Evolutionary conservation across 164 flowering plant species (phyloP).

Genomic region (Chimonanthus praecox): DNA sequence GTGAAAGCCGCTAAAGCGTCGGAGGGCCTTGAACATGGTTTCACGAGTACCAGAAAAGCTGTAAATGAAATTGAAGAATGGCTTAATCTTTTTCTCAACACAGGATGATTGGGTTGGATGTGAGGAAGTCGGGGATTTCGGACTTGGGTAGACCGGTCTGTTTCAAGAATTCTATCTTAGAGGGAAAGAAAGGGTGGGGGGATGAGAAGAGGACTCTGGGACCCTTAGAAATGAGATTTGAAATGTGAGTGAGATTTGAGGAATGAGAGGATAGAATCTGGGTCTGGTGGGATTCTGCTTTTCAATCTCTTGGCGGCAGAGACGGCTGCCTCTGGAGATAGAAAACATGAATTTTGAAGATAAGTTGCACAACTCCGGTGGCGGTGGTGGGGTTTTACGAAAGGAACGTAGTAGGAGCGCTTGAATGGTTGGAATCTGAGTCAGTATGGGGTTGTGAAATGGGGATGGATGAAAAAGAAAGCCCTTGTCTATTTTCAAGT

Average conservation of each 20-base stretch:
- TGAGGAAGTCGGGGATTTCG: conserved; percentile 6
- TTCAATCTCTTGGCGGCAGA: neutral
- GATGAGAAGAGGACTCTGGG: neutral
- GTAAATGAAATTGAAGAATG: conserved; percentile 6
- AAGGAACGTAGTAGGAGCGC: neutral
- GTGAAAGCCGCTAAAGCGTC: neutral
- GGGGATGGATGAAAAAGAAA: too few species aligned
- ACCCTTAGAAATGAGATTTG: neutral
- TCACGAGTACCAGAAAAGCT: neutral
- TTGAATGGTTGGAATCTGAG: neutral
- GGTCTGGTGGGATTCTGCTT: neutral
- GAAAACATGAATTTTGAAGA: conserved; percentile 9
- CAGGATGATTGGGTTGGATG: conserved; percentile 4
- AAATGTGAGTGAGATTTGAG: conserved; percentile 11
- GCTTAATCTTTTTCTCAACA: conserved; percentile 13
- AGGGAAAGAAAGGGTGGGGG: conserved; percentile 10
- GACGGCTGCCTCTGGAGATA: neutral
- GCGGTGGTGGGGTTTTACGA: neutral
- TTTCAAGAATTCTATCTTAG: conserved; percentile 20
- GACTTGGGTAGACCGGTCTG: conserved; percentile 12
- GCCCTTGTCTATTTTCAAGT: too few species aligned
- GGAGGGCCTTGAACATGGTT: neutral
- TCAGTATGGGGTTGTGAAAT: neutral
- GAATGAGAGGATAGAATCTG: conserved; percentile 11
- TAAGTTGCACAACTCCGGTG: neutral